These are phyloP conservation scores for Colletotrichum endophyticum DNA, from an alignment of 2,329 filamentous ascomycete species.

Conservation along the genomic window DNA sequence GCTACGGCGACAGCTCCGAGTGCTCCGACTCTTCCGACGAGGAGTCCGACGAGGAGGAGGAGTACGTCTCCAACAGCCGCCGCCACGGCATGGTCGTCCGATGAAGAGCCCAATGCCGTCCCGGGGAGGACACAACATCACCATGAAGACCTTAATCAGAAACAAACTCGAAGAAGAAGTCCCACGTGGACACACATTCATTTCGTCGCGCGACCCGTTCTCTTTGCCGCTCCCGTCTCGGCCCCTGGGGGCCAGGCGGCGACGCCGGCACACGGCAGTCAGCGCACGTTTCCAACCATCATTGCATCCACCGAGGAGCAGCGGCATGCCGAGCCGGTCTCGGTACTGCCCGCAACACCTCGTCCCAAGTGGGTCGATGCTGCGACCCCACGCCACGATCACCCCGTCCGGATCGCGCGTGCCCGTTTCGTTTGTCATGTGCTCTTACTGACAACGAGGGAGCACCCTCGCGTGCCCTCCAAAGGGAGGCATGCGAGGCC, in stretches of 20 bases:
- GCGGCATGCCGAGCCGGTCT: slow-evolving; percentile 49
- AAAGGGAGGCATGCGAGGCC: slow-evolving; percentile 8
- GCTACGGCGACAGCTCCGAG: slow-evolving; percentile 74
- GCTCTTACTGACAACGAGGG: slow-evolving; percentile 14
- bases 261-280: neutral
- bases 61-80: slow-evolving; percentile 55
- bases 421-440: slow-evolving; percentile 22
- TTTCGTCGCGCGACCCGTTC: slow-evolving; percentile 24
- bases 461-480: slow-evolving; percentile 4
- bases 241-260: neutral
- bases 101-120: slow-evolving; percentile 14
- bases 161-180: slow-evolving; percentile 19
- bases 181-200: slow-evolving; percentile 35
- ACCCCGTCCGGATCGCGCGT: slow-evolving; percentile 4
- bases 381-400: slow-evolving; percentile 49
- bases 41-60: slow-evolving; percentile 51
- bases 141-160: neutral
- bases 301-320: slow-evolving; percentile 22
- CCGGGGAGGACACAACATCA: slow-evolving; percentile 8
- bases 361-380: slow-evolving; percentile 55
- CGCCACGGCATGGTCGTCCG: slow-evolving; percentile 69
- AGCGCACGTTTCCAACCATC: slow-evolving; percentile 10
- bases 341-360: slow-evolving; percentile 25
- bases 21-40: slow-evolving; percentile 68
- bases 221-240: neutral